Conservation (phyloP, 208 protist species). For the Strigomonas culicis region DNA sequence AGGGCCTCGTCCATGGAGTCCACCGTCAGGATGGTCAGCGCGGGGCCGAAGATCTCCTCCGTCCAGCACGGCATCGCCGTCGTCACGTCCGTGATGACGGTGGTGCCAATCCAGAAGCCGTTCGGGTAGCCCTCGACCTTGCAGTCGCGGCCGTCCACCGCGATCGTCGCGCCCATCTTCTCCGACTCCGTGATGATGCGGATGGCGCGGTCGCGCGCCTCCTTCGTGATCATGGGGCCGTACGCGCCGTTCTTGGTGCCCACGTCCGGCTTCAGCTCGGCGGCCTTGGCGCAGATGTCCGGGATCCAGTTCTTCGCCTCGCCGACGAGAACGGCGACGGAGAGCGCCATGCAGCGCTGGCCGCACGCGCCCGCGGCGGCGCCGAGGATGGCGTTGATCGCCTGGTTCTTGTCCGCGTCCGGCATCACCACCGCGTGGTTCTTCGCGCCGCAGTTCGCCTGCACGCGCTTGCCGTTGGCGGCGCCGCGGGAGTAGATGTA, state of each 20-base stretch:
- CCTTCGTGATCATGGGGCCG: slow-evolving; percentile 5
- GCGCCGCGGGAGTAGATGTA: slow-evolving; percentile 8
- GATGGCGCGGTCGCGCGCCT: slow-evolving; percentile 8
- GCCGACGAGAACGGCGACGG: slow-evolving; percentile 9
- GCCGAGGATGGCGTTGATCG: slow-evolving; percentile 8
- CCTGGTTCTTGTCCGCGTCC: slow-evolving; percentile 7
- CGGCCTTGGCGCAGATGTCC: slow-evolving; percentile 11
- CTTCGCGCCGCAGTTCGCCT: slow-evolving; percentile 11
- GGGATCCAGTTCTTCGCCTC: slow-evolving; percentile 8
- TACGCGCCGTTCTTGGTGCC: slow-evolving; percentile 7
- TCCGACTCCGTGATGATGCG: neutral
- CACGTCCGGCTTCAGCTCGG: slow-evolving; percentile 9
- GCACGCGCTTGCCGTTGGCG: slow-evolving; percentile 9
- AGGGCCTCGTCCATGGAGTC: slow-evolving; percentile 3
- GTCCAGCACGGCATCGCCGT: neutral
- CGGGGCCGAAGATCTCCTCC: slow-evolving; percentile 10
- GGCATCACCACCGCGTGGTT: slow-evolving; percentile 7
- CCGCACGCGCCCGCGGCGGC: slow-evolving; percentile 3
- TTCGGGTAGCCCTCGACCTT: slow-evolving; percentile 3
- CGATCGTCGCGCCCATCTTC: slow-evolving; percentile 4
- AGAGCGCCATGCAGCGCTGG: slow-evolving; percentile 11
- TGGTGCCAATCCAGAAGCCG: slow-evolving; percentile 8
- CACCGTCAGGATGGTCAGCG: neutral
- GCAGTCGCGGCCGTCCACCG: slow-evolving; percentile 1
- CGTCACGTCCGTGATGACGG: slow-evolving; percentile 3